Evolutionary conservation across 2,329 filamentous ascomycete species (phyloP).

Genomic region (Aspergillus fructus): DNA sequence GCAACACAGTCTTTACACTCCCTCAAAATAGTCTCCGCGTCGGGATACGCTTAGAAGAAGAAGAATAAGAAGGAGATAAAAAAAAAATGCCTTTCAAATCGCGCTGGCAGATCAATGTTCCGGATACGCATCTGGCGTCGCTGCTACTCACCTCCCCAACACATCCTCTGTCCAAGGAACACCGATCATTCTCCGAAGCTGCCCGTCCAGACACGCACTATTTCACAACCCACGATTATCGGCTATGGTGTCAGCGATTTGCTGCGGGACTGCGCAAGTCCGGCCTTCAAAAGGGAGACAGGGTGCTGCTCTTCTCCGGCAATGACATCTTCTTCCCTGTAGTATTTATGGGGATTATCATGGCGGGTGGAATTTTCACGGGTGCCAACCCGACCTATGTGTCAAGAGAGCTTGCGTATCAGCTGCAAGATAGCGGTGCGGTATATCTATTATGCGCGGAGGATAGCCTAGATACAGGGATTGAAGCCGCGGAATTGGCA

Average conservation of each 20-base stretch:
- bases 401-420: constrained; percentile 70
- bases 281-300: constrained; percentile 66
- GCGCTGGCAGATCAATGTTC: constrained; percentile 48
- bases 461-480: constrained; percentile 58
- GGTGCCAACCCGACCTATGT: constrained; percentile 72
- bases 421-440: constrained; percentile 70
- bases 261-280: constrained; percentile 65
- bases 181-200: constrained; percentile 61
- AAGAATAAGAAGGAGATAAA: not conserved
- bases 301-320: constrained; percentile 70
- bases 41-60: no score
- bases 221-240: constrained; percentile 64
- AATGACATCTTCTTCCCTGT: constrained; percentile 73
- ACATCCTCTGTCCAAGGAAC: constrained; percentile 45
- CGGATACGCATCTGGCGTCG: constrained; percentile 39
- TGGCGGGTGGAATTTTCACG: constrained; percentile 76
- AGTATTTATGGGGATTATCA: constrained; percentile 69
- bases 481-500: constrained; percentile 63
- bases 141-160: constrained; percentile 54
- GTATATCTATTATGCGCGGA: constrained; percentile 63
- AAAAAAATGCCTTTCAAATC: constrained; percentile 53
- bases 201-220: constrained; percentile 65
- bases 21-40: no score
- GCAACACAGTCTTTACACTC: no score
- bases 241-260: constrained; percentile 70